A percentile compares a stretch with the other conserved stretches of the same genome.
phyloP scores from a whole-genome alignment of 2,329 filamentous ascomycete genomes.

The Fusarium euwallaceae region DNA sequence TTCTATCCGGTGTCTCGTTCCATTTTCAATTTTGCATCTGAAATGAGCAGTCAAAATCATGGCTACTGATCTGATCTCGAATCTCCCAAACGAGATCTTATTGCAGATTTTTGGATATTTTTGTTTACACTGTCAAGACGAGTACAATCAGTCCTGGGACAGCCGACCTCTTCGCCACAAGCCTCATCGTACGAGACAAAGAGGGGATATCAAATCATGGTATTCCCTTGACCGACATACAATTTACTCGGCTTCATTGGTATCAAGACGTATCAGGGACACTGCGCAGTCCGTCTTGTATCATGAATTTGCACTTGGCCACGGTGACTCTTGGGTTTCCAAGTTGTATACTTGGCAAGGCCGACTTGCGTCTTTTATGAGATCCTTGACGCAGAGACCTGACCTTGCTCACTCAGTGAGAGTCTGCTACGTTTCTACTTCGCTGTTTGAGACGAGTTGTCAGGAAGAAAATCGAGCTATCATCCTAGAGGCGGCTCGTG shows the following conservation, averaged over 20 bases:
- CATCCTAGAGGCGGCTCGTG: background rate
- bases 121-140: slow-evolving; percentile 10
- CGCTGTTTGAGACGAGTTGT: background rate
- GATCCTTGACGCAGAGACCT: background rate
- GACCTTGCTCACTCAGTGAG: background rate
- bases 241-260: background rate
- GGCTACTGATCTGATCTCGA: background rate
- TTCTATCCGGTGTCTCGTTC: background rate
- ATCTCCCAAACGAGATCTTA: background rate
- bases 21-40: background rate
- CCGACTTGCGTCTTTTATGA: slow-evolving; percentile 10
- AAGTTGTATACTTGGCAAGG: background rate
- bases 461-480: background rate
- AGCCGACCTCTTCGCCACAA: background rate
- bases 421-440: background rate
- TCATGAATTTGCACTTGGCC: slow-evolving; percentile 18
- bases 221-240: background rate
- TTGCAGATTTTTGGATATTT: background rate
- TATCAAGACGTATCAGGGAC: background rate
- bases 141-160: background rate
- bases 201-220: background rate
- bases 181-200: background rate
- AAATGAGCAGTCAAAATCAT: background rate
- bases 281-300: slow-evolving; percentile 1
- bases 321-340: background rate